phyloP scores from a whole-genome alignment of 1,139 yeast genomes.

The Candida tunisiensis region DNA sequence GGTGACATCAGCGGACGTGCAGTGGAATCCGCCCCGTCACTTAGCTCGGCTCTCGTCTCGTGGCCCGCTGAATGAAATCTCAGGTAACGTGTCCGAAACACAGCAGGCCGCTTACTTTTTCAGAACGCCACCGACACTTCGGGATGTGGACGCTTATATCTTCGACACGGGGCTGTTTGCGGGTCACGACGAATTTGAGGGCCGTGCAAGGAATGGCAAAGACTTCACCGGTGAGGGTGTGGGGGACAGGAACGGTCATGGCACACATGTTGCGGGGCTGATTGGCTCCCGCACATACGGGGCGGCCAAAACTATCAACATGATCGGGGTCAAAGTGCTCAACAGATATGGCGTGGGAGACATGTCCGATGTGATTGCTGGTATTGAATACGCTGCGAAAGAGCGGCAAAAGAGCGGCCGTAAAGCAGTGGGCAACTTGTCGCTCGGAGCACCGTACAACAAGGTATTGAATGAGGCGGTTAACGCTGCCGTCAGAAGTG shows the following conservation, averaged over 20 bases:
- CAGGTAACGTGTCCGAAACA: too few species aligned
- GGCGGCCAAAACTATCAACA: constrained; percentile 49
- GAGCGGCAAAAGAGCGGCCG: constrained; percentile 28
- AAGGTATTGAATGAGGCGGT: constrained; percentile 56
- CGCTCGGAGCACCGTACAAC: constrained; percentile 62
- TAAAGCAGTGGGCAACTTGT: constrained; percentile 84
- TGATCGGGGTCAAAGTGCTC: constrained; percentile 63
- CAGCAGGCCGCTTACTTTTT: too few species aligned
- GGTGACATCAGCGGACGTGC: too few species aligned
- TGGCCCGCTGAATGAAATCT: too few species aligned
- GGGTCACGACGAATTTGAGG: constrained; percentile 68
- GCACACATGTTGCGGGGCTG: constrained; percentile 80
- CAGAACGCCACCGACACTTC: too few species aligned
- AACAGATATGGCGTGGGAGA: constrained; percentile 49
- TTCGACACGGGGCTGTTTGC: constrained; percentile 87
- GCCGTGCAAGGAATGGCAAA: constrained; percentile 87
- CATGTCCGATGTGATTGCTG: constrained; percentile 45
- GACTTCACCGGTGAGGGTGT: constrained; percentile 49
- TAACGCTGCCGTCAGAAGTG: constrained; percentile 54
- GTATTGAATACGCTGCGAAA: constrained; percentile 62
- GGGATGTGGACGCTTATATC: constrained; percentile 58
- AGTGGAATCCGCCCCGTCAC: too few species aligned
- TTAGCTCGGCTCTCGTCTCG: too few species aligned
- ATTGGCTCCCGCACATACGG: constrained; percentile 68
- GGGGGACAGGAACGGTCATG: constrained; percentile 59